Conservation (phyloP, 257 asterid genomes). For the Prunella vulgaris region DNA sequence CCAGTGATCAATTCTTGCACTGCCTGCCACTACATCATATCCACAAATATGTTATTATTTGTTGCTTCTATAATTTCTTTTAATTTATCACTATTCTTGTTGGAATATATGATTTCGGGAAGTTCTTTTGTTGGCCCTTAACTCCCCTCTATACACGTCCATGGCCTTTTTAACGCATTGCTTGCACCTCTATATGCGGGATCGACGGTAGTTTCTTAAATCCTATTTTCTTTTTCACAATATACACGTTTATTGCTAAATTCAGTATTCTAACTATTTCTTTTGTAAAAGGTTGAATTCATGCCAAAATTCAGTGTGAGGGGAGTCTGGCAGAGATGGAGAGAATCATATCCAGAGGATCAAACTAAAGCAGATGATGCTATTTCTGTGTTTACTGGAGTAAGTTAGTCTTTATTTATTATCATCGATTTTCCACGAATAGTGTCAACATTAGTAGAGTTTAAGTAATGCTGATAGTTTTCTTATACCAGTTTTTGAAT, state of each 20-base stretch:
- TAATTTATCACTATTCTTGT: background rate
- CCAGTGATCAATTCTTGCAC: slow-evolving; percentile 68
- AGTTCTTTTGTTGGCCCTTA: slow-evolving; percentile 33
- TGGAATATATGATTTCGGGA: background rate
- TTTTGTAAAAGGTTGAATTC: slow-evolving; percentile 65
- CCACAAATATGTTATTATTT: slow-evolving; percentile 31
- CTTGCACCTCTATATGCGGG: slow-evolving; percentile 91
- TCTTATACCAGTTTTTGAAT: background rate
- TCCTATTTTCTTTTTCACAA: slow-evolving; percentile 6
- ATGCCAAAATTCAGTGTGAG: slow-evolving; percentile 95
- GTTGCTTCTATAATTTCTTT: background rate
- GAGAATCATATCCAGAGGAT: slow-evolving; percentile 71
- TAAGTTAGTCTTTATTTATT: slow-evolving; percentile 29
- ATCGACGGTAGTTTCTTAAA: slow-evolving; percentile 51
- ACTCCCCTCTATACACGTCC: slow-evolving; percentile 72
- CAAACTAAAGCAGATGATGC: slow-evolving; percentile 58
- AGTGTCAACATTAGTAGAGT: background rate
- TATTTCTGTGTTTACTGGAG: slow-evolving; percentile 89
- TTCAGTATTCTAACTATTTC: slow-evolving; percentile 12
- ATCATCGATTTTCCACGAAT: background rate
- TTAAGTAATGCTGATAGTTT: background rate
- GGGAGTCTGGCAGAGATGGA: slow-evolving; percentile 98
- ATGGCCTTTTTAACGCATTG: slow-evolving; percentile 83
- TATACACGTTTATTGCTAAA: slow-evolving; percentile 3
- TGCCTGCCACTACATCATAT: slow-evolving; percentile 94